phyloP scores from a whole-genome alignment of 495 filamentous ascomycete species.

The Daldinia loculata region DNA sequence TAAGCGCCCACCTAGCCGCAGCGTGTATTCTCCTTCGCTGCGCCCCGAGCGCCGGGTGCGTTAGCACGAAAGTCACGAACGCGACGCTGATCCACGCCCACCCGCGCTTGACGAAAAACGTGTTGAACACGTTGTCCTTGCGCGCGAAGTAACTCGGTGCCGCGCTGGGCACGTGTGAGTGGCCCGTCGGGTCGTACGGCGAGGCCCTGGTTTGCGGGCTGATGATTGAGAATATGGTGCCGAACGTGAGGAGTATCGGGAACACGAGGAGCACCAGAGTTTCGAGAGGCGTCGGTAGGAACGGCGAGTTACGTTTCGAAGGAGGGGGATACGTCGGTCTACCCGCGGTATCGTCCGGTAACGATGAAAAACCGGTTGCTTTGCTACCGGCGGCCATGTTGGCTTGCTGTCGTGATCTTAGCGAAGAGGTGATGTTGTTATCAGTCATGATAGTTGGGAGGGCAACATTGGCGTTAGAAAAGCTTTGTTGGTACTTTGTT shows the following conservation, averaged over 20 bases:
- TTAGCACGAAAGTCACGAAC: slow-evolving; percentile 68
- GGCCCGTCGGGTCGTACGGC: slow-evolving; percentile 63
- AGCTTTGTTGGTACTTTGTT: background rate
- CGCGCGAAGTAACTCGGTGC: slow-evolving; percentile 90
- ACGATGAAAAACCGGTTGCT: slow-evolving; percentile 1
- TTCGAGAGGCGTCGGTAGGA: slow-evolving; percentile 70
- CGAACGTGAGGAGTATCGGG: slow-evolving; percentile 77
- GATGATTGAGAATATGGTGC: slow-evolving; percentile 79
- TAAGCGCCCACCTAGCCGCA: slow-evolving; percentile 69
- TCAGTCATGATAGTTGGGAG: slow-evolving; percentile 25
- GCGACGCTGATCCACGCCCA: slow-evolving; percentile 88
- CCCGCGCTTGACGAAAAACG: slow-evolving; percentile 90
- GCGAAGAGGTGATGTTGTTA: slow-evolving; percentile 8
- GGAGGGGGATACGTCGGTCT: background rate
- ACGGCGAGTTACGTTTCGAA: slow-evolving; percentile 52
- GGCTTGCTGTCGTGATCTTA: slow-evolving; percentile 28
- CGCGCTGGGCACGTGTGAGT: slow-evolving; percentile 63
- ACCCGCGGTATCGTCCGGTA: background rate
- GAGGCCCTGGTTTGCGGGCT: slow-evolving; percentile 71
- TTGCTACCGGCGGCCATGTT: slow-evolving; percentile 17
- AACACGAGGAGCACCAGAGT: slow-evolving; percentile 70
- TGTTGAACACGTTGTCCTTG: slow-evolving; percentile 90
- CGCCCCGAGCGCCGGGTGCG: slow-evolving; percentile 60
- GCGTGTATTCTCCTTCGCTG: slow-evolving; percentile 61
- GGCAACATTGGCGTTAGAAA: background rate